Evolutionary conservation across 2,329 filamentous ascomycete species (phyloP), one percentile per base, ranked within the genome.

Genomic region (Penicillium italicum): DNA sequence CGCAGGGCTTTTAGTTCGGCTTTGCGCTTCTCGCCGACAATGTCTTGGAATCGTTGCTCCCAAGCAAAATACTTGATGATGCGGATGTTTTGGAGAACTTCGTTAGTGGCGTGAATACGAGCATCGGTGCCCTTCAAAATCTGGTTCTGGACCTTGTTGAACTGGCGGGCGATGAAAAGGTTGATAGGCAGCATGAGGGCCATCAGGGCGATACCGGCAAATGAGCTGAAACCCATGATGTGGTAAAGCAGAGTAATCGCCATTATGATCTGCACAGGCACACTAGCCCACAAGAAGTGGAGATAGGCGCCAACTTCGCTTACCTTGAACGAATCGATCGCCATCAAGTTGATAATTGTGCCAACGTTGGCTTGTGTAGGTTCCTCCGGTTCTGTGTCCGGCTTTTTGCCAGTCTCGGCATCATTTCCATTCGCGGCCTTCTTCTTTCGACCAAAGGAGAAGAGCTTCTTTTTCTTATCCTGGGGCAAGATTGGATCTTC

Each of bases 1-100:
- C 91, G 87, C 52, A 99, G 75, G 31, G 90, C 85, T 65, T 83
- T 85, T 49, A 99, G 80, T 72, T 99, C 94, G 3, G 79, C 79
- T 41, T 81, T 80, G 59, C 94, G 86, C 77, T 96, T 97, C 72
- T 97, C 93, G 58, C 95, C 89, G 33, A 99, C 91, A 52, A 90
- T 85, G 22, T 85, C 83, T 55, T 89, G 85, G 71, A 97, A 99
- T 2, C 93, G 88, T 65, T 91, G 86, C 73, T 99, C 94, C 94
- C 94, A 99, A 0, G 94, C 93, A 71, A 99, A 99, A 74, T 94
- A 99, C 72, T 99, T 99, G 83, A 99, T 97, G 71, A 99, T 97
- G 49, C 94, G 86, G 62, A 99, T 97, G 67, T 97, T 99, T 69
- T 96, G 92, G 28, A 99, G 79, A 8, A 97, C 89, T 74, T 99